Evolutionary conservation across 1,139 yeast species (phyloP).

Genomic region (Arxiozyma telluris): DNA sequence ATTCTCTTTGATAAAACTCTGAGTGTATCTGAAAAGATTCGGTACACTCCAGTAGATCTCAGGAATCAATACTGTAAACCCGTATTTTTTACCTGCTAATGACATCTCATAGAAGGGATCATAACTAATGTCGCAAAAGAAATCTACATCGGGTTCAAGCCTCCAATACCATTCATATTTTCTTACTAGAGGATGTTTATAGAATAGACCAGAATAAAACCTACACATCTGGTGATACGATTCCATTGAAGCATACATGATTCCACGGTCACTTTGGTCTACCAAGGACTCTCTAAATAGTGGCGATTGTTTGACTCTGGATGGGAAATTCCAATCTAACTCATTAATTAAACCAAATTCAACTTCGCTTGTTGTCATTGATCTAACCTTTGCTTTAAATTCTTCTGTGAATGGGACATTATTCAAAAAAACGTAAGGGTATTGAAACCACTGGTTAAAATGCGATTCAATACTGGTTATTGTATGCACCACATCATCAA

Average conservation of each 20-base stretch:
- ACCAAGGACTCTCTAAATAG: conserved; percentile 43
- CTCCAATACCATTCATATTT: conserved; percentile 87
- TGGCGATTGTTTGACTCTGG: conserved; percentile 14
- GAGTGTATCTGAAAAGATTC: conserved; percentile 62
- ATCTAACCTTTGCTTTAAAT: conserved; percentile 44
- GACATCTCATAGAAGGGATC: conserved; percentile 85
- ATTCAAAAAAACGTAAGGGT: conserved; percentile 83
- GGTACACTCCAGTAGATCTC: conserved; percentile 77
- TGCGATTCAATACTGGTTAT: conserved; percentile 70
- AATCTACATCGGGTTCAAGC: conserved; percentile 84
- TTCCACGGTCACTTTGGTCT: conserved; percentile 67
- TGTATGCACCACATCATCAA: conserved; percentile 58
- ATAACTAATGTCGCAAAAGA: conserved; percentile 80
- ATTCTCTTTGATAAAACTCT: conserved; percentile 44
- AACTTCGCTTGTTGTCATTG: conserved; percentile 43
- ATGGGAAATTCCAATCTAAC: conserved; percentile 30
- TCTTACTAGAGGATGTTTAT: conserved; percentile 57
- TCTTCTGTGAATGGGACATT: conserved; percentile 62
- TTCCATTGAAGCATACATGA: conserved; percentile 70
- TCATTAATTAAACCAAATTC: conserved; percentile 21
- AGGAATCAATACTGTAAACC: conserved; percentile 65
- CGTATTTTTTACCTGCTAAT: conserved; percentile 58
- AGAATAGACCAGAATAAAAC: conserved; percentile 70
- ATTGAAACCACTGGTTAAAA: conserved; percentile 83
- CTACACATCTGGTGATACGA: conserved; percentile 66